phyloP scores from a whole-genome alignment of 139 green algal species.

The Astrephomene gubernaculifera region DNA sequence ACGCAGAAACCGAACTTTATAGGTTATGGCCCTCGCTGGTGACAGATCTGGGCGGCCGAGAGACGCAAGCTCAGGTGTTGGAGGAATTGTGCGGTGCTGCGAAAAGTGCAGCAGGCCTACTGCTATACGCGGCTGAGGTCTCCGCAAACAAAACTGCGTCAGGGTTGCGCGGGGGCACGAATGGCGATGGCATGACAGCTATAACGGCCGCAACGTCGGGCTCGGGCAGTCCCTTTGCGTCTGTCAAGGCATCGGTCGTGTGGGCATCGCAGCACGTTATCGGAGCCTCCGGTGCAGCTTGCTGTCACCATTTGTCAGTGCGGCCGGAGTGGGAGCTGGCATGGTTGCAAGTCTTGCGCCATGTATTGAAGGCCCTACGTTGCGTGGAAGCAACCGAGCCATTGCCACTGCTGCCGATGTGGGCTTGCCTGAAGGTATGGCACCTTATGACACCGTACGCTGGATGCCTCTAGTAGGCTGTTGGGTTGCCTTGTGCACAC shows the following conservation, averaged over 20 bases:
- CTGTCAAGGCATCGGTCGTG: too few relatives aligned
- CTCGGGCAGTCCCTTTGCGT: too few relatives aligned
- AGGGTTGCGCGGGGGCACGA: too few relatives aligned
- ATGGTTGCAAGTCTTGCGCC: background rate
- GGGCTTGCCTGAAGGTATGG: conserved; percentile 7
- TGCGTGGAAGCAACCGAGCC: background rate
- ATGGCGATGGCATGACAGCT: too few relatives aligned
- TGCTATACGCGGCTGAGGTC: background rate
- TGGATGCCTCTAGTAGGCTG: too few relatives aligned
- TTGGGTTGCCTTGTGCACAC: too few relatives aligned
- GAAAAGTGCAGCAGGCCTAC: background rate
- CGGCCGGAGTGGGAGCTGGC: background rate
- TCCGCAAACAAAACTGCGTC: background rate
- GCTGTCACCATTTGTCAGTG: conserved; percentile 1
- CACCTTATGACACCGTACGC: background rate
- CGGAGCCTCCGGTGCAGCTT: background rate
- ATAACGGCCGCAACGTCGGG: too few relatives aligned
- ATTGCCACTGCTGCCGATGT: background rate
- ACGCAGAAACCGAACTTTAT: background rate
- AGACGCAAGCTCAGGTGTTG: background rate
- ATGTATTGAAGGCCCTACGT: background rate
- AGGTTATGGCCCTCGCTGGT: background rate
- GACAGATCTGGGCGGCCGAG: background rate
- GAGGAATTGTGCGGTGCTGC: background rate
- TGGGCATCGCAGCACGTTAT: background rate